These are phyloP conservation scores for Cercospora brassicicola DNA, from an alignment of 2,329 filamentous ascomycete genomes.

Conservation along the genomic window DNA sequence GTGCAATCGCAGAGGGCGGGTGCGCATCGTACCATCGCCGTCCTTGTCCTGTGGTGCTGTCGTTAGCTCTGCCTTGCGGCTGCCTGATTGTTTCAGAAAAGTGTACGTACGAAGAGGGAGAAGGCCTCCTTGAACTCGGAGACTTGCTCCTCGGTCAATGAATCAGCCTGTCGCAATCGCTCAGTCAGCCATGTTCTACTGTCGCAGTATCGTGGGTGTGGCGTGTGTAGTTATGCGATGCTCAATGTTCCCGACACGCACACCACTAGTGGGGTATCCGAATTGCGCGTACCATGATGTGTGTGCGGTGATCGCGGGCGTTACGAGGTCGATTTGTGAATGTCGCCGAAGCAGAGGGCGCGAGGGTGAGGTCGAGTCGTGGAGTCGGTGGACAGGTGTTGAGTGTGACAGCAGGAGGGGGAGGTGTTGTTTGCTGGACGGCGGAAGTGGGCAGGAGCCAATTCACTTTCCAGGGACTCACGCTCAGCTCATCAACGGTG, in stretches of 20 bases:
- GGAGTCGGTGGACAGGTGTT: neutral
- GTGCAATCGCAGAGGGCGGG: neutral
- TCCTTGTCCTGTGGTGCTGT: slow-evolving; percentile 54
- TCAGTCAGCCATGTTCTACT: slow-evolving; percentile 21
- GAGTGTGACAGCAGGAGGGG: slow-evolving; percentile 7
- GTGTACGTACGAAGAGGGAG: slow-evolving; percentile 90
- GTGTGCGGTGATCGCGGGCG: slow-evolving; percentile 11
- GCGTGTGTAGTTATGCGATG: neutral
- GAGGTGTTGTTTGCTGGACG: slow-evolving; percentile 9
- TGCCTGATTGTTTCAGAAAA: slow-evolving; percentile 8
- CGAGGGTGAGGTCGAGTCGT: neutral
- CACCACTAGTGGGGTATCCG: slow-evolving; percentile 27
- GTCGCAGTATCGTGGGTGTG: neutral
- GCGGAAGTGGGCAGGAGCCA: slow-evolving; percentile 13
- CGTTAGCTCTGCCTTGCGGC: slow-evolving; percentile 26
- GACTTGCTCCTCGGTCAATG: slow-evolving; percentile 99
- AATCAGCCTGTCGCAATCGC: slow-evolving; percentile 70
- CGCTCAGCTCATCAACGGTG: slow-evolving; percentile 8
- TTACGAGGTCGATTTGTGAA: neutral
- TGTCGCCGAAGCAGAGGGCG: neutral
- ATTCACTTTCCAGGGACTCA: slow-evolving; percentile 2
- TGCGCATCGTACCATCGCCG: slow-evolving; percentile 50
- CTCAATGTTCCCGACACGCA: slow-evolving; percentile 2
- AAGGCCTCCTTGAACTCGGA: slow-evolving; percentile 99
- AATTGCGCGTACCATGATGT: slow-evolving; percentile 33